phyloP scores from a whole-genome alignment of 2,329 filamentous ascomycete species.

The Pseudophaeomoniella oleicola region DNA sequence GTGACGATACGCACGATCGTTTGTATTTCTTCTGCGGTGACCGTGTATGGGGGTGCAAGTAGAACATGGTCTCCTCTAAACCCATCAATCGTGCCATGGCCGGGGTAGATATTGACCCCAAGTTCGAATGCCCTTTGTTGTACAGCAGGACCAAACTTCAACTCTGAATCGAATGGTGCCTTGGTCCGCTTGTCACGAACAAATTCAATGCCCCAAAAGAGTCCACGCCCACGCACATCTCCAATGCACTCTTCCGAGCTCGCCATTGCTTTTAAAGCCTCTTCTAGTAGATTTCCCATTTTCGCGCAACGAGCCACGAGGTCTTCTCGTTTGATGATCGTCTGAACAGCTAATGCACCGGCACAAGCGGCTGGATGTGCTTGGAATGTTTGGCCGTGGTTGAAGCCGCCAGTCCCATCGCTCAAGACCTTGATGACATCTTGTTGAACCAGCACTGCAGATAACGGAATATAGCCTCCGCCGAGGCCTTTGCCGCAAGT shows the following conservation, averaged over 20 bases:
- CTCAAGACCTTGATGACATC: constrained; percentile 34
- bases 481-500: constrained; percentile 46
- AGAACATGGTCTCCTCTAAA: background rate
- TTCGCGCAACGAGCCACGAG: constrained; percentile 27
- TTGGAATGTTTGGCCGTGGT: constrained; percentile 38
- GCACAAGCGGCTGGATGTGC: constrained; percentile 38
- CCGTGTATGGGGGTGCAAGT: background rate
- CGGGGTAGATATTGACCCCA: background rate
- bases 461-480: constrained; percentile 41
- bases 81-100: background rate
- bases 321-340: constrained; percentile 34
- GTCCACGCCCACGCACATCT: constrained; percentile 41
- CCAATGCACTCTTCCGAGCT: constrained; percentile 35
- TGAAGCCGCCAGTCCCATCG: constrained; percentile 33
- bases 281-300: constrained; percentile 19
- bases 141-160: constrained; percentile 28
- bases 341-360: constrained; percentile 36
- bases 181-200: constrained; percentile 40
- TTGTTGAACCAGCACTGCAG: constrained; percentile 36
- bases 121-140: constrained; percentile 24
- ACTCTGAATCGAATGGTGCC: constrained; percentile 32
- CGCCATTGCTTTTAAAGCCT: constrained; percentile 29
- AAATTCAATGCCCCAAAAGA: constrained; percentile 49
- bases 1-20: background rate
- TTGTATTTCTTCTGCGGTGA: background rate